Evolutionary conservation across 768 basidiomycete species (phyloP).

Genomic region (Dentipellis sp.): DNA sequence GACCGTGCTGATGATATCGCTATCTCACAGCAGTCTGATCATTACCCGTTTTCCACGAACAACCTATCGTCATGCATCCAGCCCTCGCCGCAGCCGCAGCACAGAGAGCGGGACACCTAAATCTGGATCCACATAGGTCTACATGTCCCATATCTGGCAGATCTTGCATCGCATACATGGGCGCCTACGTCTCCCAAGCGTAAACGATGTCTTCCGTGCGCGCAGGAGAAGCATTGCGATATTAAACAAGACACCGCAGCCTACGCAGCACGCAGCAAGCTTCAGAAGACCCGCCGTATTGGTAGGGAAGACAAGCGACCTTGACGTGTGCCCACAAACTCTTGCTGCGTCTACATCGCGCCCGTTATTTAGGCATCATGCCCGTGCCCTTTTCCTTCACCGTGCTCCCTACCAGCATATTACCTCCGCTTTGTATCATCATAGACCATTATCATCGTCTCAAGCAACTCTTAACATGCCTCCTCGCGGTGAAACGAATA

Average conservation of each 20-base stretch:
- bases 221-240: neutral
- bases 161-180: neutral
- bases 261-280: neutral
- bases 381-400: too few relatives aligned
- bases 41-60: too few relatives aligned
- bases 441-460: too few relatives aligned
- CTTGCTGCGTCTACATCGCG: too few relatives aligned
- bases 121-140: neutral
- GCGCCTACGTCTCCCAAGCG: neutral
- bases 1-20: too few relatives aligned
- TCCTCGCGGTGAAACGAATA: neutral
- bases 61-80: too few relatives aligned
- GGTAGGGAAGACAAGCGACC: neutral
- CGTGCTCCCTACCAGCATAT: too few relatives aligned
- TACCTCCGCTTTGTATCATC: too few relatives aligned
- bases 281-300: neutral
- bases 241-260: neutral
- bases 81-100: neutral
- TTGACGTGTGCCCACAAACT: too few relatives aligned
- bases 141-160: neutral
- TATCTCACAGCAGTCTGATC: too few relatives aligned
- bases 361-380: too few relatives aligned
- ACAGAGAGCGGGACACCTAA: neutral
- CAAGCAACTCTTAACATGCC: too few relatives aligned
- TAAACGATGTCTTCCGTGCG: neutral